phyloP scores from a whole-genome alignment of 257 asterid genomes.

The Phtheirospermum japonicum region DNA sequence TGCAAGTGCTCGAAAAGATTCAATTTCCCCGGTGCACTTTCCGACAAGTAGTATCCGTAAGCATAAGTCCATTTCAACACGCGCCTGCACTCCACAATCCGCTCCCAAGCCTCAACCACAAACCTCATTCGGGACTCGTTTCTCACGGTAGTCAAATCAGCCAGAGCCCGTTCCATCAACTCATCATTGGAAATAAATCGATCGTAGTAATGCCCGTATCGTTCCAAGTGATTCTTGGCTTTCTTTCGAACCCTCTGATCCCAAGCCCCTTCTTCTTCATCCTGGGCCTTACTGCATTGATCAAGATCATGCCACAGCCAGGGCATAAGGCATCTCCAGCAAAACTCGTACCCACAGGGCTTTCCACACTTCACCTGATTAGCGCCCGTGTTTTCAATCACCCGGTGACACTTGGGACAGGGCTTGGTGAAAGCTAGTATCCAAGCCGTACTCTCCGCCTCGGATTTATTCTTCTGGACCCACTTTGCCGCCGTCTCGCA shows the following conservation, averaged over 20 bases:
- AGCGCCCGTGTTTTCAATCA: conserved; percentile 41
- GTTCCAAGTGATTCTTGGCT: too few species aligned
- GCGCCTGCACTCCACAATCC: conserved; percentile 46
- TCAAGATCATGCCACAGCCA: too few species aligned
- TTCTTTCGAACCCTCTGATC: too few species aligned
- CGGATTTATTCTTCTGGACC: conserved; percentile 30
- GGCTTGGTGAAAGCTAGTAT: conserved; percentile 36
- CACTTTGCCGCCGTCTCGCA: conserved; percentile 39
- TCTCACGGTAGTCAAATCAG: too few species aligned
- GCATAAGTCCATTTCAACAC: conserved; percentile 49
- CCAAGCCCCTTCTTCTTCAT: too few species aligned
- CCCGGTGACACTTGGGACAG: conserved; percentile 47
- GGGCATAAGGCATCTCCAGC: conserved; percentile 35
- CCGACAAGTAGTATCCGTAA: conserved; percentile 37
- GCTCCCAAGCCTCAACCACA: too few species aligned
- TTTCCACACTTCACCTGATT: conserved; percentile 35
- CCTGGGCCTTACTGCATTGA: too few species aligned
- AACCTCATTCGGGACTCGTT: too few species aligned
- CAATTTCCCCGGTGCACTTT: neutral
- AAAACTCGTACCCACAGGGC: conserved; percentile 34
- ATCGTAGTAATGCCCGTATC: too few species aligned
- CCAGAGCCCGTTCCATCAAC: too few species aligned
- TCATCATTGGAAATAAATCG: too few species aligned
- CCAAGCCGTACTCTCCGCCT: conserved; percentile 28
- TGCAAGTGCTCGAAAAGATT: conserved; percentile 40